Evolutionary conservation across 75 land plant species (phyloP), one percentile per base, ranked within the genome.

Genomic region (Adiantum capillusveneris): DNA sequence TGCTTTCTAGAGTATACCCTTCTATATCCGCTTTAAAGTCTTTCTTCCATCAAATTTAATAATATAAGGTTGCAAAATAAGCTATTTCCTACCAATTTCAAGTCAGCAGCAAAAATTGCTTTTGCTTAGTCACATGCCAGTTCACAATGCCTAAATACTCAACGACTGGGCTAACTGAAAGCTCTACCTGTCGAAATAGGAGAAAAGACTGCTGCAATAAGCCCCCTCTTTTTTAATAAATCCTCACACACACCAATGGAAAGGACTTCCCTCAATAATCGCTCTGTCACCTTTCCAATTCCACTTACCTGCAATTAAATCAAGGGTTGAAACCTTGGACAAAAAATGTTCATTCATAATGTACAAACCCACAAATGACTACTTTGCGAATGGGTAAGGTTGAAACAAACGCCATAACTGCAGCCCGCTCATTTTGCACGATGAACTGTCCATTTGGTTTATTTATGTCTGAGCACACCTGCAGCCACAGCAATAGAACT

Each of bases 391-490:
- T 84, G 29, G 96, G 96, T 13, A 90, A 77, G 44, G 91, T 78
- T 30, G 92, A 86, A 34, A 90, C 59, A 64, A 90, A 90, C 50
- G 81, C 71, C 82, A 79, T 79, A 29, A 90, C 71, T 56, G 86
- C 87, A 44, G 48, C 52, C 26, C 70, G 62, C 30, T 84, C 75
- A 79, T 76, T 90, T 65, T 80, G 84, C 37, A 90, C 66, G 46
- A 83, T 72, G 76, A 74, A 90, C 68, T 90, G 96, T 18, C 96
- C 96, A 77, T 90, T 86, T 61, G 96, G 96, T 57, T 90, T 90
- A 68, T 90, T 90, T 45, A 90, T 84, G 64, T 90, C 96, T 25
- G 96, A 90, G 67, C 92, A 90, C 34, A 90, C 92, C 96, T 90
- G 70, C 20, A 46, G 13, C 50, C 36, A 39, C 1, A 45, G 34